Evolutionary conservation across 768 basidiomycete genomes (phyloP).

Genomic region (Kwoniella sp.): DNA sequence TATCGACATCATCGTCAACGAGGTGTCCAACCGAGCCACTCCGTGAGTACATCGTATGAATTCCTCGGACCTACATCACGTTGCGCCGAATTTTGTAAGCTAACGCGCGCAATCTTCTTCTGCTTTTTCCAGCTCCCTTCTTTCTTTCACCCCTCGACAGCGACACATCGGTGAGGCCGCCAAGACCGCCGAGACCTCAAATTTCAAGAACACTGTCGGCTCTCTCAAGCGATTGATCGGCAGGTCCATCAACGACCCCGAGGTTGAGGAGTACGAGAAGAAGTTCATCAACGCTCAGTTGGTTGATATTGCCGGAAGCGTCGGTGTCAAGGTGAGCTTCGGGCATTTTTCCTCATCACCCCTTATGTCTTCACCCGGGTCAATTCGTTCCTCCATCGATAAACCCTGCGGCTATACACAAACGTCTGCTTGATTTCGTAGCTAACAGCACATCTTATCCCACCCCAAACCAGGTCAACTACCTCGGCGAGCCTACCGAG

Average conservation of each 20-base stretch:
- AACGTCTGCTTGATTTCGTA: not conserved
- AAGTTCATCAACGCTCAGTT: slow-evolving; percentile 86
- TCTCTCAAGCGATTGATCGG: slow-evolving; percentile 88
- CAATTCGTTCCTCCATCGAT: no score
- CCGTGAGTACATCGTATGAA: slow-evolving; percentile 67
- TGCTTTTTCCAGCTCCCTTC: slow-evolving; percentile 69
- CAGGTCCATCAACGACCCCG: slow-evolving; percentile 74
- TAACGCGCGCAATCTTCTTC: not conserved
- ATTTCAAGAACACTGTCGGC: slow-evolving; percentile 96
- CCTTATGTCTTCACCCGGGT: no score
- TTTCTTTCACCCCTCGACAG: slow-evolving; percentile 90
- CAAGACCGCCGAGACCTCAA: slow-evolving; percentile 96
- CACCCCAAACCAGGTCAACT: slow-evolving; percentile 82
- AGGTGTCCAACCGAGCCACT: slow-evolving; percentile 94
- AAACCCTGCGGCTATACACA: no score
- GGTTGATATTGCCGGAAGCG: slow-evolving; percentile 77
- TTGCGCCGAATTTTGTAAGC: no score
- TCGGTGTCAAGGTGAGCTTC: slow-evolving; percentile 79
- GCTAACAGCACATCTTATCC: not conserved
- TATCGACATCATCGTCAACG: slow-evolving; percentile 98
- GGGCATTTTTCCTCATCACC: not conserved
- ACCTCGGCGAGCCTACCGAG: slow-evolving; percentile 73
- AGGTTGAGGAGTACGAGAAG: slow-evolving; percentile 76
- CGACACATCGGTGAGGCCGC: slow-evolving; percentile 90
- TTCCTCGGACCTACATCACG: no score